These are phyloP conservation scores for Eucalyptus albens DNA, from an alignment of 345 rosid genomes.

Conservation along the genomic window DNA sequence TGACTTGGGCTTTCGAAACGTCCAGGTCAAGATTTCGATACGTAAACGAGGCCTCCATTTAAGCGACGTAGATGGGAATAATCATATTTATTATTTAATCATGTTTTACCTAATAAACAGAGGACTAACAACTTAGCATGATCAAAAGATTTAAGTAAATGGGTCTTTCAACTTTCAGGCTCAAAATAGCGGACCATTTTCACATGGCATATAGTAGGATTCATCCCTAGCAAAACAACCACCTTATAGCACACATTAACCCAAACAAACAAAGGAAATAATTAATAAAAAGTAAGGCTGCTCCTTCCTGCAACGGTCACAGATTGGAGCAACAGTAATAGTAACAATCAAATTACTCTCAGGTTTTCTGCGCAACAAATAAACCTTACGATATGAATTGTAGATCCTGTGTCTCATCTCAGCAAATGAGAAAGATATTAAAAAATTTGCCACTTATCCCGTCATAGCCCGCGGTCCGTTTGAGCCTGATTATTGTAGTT, in stretches of 20 bases:
- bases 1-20: neutral
- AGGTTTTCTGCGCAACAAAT: neutral
- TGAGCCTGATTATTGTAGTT: neutral
- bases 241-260: neutral
- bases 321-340: neutral
- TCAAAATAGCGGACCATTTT: neutral
- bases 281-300: neutral
- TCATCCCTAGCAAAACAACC: neutral
- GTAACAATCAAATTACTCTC: neutral
- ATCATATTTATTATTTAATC: neutral
- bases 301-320: neutral
- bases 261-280: neutral
- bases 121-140: neutral
- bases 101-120: neutral
- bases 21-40: neutral
- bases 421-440: neutral
- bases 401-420: neutral
- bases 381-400: neutral
- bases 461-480: neutral
- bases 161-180: neutral
- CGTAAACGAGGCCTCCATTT: accelerated
- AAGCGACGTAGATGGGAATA: neutral
- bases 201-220: neutral
- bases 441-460: neutral
- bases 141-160: neutral